Evolutionary conservation across 2,329 filamentous ascomycete species (phyloP).

Genomic region (Berkeleyomyces basicola): DNA sequence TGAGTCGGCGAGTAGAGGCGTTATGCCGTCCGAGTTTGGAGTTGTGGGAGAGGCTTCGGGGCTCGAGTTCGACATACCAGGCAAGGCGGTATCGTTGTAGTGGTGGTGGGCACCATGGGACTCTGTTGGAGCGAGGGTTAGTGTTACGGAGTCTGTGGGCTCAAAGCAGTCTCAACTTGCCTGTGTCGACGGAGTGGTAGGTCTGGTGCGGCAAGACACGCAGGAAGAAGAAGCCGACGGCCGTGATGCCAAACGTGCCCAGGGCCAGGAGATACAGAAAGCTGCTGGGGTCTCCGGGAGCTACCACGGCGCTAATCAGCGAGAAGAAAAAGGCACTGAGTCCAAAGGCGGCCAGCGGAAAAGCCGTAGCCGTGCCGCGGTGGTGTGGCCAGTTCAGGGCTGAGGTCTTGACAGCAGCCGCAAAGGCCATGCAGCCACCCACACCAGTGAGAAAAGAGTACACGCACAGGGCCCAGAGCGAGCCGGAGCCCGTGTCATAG

Average conservation of each 20-base stretch:
- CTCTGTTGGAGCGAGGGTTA: constrained; percentile 6
- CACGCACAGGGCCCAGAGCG: constrained; percentile 52
- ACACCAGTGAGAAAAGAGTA: constrained; percentile 75
- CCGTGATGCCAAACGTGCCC: constrained; percentile 61
- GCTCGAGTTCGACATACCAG: constrained; percentile 41
- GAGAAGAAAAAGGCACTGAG: constrained; percentile 96
- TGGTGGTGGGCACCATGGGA: constrained; percentile 13
- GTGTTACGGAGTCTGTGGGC: not conserved
- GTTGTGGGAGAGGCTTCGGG: not conserved
- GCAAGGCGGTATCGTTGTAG: constrained; percentile 17
- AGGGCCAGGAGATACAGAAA: constrained; percentile 67
- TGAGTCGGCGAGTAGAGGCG: not conserved
- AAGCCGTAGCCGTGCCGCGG: constrained; percentile 83
- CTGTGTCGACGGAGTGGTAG: constrained; percentile 36
- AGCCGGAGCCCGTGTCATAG: constrained; percentile 49
- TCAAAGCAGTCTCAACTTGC: not conserved
- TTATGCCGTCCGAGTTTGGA: not conserved
- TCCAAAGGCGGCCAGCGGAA: constrained; percentile 83
- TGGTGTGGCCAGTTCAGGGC: constrained; percentile 85
- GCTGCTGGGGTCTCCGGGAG: constrained; percentile 66
- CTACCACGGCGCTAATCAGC: constrained; percentile 54
- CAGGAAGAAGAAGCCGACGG: constrained; percentile 72
- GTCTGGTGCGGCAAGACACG: constrained; percentile 47
- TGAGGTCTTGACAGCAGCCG: constrained; percentile 68
- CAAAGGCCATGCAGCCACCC: constrained; percentile 83